Percentiles rank a stretch among this genome's conserved stretches.
These are phyloP conservation scores for Xerocomellus amylosporus DNA, from an alignment of 768 basidiomycete genomes.

Conservation along the genomic window DNA sequence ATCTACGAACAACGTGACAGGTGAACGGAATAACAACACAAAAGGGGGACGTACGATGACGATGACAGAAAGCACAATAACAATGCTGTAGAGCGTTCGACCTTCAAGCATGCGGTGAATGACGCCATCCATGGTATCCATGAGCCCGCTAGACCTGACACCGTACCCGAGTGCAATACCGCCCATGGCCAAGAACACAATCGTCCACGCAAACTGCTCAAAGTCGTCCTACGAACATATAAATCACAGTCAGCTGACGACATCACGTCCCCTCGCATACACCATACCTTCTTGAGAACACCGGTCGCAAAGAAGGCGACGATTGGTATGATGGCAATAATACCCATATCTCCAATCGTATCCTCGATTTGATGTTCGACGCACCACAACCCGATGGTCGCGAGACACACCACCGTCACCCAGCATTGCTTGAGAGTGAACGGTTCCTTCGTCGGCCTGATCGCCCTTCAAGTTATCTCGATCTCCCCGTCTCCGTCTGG, in stretches of 20 bases:
- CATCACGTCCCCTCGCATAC: not conserved
- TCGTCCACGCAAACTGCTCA: conserved; percentile 91
- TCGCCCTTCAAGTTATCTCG: conserved; percentile 79
- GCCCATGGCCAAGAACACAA: too few species aligned
- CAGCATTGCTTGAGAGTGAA: conserved; percentile 88
- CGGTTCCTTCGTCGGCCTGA: conserved; percentile 76
- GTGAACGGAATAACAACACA: not conserved
- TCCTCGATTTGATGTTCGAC: conserved; percentile 74
- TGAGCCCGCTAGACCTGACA: conserved; percentile 83
- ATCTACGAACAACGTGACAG: conserved; percentile 42
- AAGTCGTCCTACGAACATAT: conserved; percentile 72
- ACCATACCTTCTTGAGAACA: conserved; percentile 82
- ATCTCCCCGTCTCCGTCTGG: conserved; percentile 76
- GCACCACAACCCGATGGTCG: conserved; percentile 90
- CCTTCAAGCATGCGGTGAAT: conserved; percentile 62
- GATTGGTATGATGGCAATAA: conserved; percentile 91
- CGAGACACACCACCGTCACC: conserved; percentile 78
- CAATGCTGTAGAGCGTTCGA: conserved; percentile 63
- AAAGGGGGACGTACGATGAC: conserved; percentile 54
- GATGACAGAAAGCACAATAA: conserved; percentile 63
- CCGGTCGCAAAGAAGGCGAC: conserved; percentile 93
- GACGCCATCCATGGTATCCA: conserved; percentile 68
- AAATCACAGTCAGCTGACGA: not conserved
- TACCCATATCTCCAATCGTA: conserved; percentile 91
- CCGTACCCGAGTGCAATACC: conserved; percentile 96